Percentiles rank a stretch among this genome's conserved stretches.
Conservation (phyloP, 805 yeast genomes). For the Monosporozyma siamensis region DNA sequence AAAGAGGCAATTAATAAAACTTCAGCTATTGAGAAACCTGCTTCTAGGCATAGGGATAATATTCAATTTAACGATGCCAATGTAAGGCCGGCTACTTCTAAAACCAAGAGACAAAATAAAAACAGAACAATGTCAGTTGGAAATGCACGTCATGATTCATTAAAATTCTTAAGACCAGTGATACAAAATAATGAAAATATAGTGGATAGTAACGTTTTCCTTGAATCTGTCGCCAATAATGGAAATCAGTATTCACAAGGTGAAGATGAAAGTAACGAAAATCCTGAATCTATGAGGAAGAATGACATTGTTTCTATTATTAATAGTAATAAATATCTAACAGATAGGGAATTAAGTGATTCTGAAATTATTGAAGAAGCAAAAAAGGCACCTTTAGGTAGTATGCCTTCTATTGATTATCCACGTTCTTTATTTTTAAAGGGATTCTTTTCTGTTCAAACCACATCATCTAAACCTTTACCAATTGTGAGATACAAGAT, state of each 20-base stretch:
- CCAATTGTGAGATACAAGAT: conserved; percentile 80
- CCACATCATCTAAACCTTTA: conserved; percentile 85
- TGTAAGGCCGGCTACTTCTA: background rate
- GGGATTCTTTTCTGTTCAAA: conserved; percentile 90
- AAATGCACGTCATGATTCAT: conserved; percentile 56
- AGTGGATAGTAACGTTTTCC: conserved; percentile 13
- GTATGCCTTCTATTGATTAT: conserved; percentile 90
- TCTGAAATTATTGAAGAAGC: conserved; percentile 38
- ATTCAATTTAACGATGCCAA: background rate
- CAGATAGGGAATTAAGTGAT: conserved; percentile 30
- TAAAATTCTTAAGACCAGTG: conserved; percentile 29
- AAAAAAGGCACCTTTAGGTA: conserved; percentile 52
- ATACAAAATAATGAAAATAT: conserved; percentile 9
- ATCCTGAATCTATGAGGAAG: background rate
- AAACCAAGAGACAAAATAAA: background rate
- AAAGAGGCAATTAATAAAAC: background rate
- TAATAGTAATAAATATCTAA: background rate
- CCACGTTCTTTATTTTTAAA: conserved; percentile 83
- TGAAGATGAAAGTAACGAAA: background rate
- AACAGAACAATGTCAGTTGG: conserved; percentile 64
- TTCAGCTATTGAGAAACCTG: background rate
- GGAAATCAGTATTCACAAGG: conserved; percentile 25
- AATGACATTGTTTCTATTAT: background rate
- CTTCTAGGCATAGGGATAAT: background rate
- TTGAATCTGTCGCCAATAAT: conserved; percentile 26